These are phyloP conservation scores for Drosera capensis DNA, from an alignment of 148 eudicot species.

Conservation along the genomic window DNA sequence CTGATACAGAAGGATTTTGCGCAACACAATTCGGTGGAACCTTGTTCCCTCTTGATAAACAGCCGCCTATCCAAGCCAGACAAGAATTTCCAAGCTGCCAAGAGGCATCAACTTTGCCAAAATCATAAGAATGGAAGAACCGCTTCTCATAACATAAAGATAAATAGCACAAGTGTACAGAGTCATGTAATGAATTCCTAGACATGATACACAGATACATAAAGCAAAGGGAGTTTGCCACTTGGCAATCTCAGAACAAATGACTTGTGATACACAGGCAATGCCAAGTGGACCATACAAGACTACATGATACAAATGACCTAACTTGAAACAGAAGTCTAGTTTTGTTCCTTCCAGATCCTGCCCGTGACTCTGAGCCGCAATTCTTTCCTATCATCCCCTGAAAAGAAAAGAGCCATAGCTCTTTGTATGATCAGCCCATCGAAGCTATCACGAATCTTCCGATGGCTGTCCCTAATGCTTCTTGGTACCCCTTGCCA, in stretches of 20 bases:
- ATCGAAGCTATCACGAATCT: slow-evolving; percentile 1
- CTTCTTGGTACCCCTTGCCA: slow-evolving; percentile 1
- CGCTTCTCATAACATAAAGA: too few species aligned
- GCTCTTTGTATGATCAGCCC: neutral
- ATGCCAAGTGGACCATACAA: neutral
- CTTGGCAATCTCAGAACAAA: neutral
- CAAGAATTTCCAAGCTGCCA: too few species aligned
- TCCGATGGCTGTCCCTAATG: neutral
- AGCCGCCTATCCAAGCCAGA: too few species aligned
- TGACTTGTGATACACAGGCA: neutral
- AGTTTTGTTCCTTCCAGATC: neutral
- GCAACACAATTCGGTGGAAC: too few species aligned
- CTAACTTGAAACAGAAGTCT: neutral
- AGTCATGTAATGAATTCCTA: too few species aligned
- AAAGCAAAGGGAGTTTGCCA: slow-evolving; percentile 1
- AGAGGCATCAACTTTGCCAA: too few species aligned
- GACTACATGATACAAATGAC: neutral
- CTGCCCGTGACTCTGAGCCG: slow-evolving; percentile 1
- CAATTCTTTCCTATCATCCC: neutral
- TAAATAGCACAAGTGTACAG: too few species aligned
- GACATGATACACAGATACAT: too few species aligned
- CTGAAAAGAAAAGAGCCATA: slow-evolving; percentile 1
- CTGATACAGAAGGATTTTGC: too few species aligned
- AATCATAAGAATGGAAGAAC: too few species aligned
- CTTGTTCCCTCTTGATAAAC: too few species aligned